These are phyloP conservation scores for Wickerhamomyces sydowiorum DNA, from an alignment of 805 yeast species.

Conservation along the genomic window DNA sequence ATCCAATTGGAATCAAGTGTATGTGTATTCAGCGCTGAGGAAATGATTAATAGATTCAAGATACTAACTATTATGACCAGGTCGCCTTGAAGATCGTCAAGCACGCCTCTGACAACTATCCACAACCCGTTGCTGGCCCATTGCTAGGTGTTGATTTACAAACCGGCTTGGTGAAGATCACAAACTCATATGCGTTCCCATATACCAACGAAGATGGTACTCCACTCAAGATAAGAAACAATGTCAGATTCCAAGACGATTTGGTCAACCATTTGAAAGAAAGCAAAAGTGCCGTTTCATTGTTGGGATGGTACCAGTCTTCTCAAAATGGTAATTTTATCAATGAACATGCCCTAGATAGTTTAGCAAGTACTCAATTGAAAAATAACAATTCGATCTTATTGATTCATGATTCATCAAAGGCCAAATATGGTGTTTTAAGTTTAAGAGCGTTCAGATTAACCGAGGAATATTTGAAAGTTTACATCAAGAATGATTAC, in stretches of 20 bases:
- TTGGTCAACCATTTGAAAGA: constrained; percentile 55
- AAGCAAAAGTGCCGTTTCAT: constrained; percentile 61
- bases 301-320: constrained; percentile 79
- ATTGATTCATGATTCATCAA: constrained; percentile 65
- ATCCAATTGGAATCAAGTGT: constrained; percentile 20
- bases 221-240: constrained; percentile 54
- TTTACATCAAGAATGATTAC: constrained; percentile 48
- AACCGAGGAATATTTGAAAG: constrained; percentile 52
- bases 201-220: constrained; percentile 51
- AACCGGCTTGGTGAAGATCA: constrained; percentile 35
- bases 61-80: constrained; percentile 6
- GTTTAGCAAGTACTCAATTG: constrained; percentile 60
- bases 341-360: constrained; percentile 61
- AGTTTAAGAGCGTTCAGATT: constrained; percentile 66
- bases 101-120: constrained; percentile 59
- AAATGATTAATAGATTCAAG: neutral
- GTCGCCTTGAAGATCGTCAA: constrained; percentile 55
- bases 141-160: constrained; percentile 69
- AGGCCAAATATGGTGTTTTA: constrained; percentile 55
- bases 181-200: constrained; percentile 70
- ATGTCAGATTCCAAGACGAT: constrained; percentile 63
- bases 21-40: neutral
- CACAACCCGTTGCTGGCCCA: constrained; percentile 62
- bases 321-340: constrained; percentile 65
- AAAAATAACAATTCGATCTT: constrained; percentile 47